Evolutionary conservation across 805 yeast species (phyloP).

Genomic region (Yarrowia divulgata): DNA sequence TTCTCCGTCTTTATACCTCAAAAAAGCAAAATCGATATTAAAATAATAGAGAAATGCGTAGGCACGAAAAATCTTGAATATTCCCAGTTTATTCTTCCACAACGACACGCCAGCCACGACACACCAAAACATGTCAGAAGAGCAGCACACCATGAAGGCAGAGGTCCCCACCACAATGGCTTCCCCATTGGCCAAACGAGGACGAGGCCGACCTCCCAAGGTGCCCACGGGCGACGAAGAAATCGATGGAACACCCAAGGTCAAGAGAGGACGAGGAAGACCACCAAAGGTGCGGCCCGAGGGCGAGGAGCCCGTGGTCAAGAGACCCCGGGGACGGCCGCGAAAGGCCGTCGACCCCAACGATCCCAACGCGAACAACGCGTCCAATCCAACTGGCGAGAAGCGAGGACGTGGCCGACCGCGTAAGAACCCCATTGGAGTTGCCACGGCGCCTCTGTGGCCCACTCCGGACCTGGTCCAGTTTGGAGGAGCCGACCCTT

Average conservation of each 20-base stretch:
- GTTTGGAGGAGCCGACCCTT: conserved; percentile 34
- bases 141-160: conserved; percentile 7
- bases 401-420: conserved; percentile 33
- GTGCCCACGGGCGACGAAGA: conserved; percentile 17
- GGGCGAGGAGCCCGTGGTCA: conserved; percentile 26
- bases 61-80: conserved; percentile 6
- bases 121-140: conserved; percentile 18
- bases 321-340: conserved; percentile 34
- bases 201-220: conserved; percentile 33
- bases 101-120: conserved; percentile 2
- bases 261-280: conserved; percentile 35
- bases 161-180: background rate
- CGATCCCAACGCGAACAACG: conserved; percentile 17
- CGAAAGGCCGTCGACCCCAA: conserved; percentile 24
- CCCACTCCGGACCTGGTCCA: conserved; percentile 26
- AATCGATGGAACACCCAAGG: conserved; percentile 12
- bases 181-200: conserved; percentile 20
- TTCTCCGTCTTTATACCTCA: conserved; percentile 33
- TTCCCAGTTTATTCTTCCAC: background rate
- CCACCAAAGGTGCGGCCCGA: conserved; percentile 36
- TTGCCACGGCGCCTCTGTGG: conserved; percentile 1
- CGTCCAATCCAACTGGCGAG: conserved; percentile 7
- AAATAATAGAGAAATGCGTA: conserved; percentile 22
- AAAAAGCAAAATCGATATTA: conserved; percentile 30
- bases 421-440: conserved; percentile 14